Base-by-base conservation (phyloP, 768 basidiomycete genomes). In the Xerocomellus chrysenteron region DNA sequence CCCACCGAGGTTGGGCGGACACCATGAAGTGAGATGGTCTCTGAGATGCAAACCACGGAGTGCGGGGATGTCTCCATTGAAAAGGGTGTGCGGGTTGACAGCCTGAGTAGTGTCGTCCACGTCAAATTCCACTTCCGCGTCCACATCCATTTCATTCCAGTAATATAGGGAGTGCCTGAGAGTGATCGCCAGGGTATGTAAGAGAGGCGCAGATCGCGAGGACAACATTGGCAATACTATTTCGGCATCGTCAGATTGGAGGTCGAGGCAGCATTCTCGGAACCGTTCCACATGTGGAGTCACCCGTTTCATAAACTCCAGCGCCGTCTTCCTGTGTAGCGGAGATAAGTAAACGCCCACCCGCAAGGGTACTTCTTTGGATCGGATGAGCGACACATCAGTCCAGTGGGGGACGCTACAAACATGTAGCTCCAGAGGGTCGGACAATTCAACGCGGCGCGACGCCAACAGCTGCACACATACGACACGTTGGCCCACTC, bases 361-460 rank as follows among this genome's bases (percentile, higher is more conserved):
- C 24, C 33, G 26, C 33, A 51, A 35, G 24, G 52, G 47, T 35
- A 51, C 17, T 19, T 14, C 17, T 26, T 50, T 35, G 33, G 53
- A 52, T n/a, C 49, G 50, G 30, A 17, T n/a, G 19, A 54, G 30
- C 36, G 6, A n/a, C 24, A 1, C 37, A 0, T 52, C 36, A 4
- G 52, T 54, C 52, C 52, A 52, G 1, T 19, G 8, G 16, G 37
- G 11, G 19, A 39, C 16, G 13, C 49, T 24, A 54, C 17, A 26
- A 52, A 54, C 53, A 54, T n/a, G 30, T 52, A 47, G 28, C 30
- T 24, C 53, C 53, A 54, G 30, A 54, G 50, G 5, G 17, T 33
- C 16, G 50, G 50, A 33, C 14, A 40, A 14, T 30, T 21, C 10
- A 53, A 53, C 17, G 37, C 53, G 21, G 52, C 30, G 1, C 12